These are phyloP conservation scores for Hippophae rhamnoides DNA, from an alignment of 306 rosid genomes.

Conservation along the genomic window DNA sequence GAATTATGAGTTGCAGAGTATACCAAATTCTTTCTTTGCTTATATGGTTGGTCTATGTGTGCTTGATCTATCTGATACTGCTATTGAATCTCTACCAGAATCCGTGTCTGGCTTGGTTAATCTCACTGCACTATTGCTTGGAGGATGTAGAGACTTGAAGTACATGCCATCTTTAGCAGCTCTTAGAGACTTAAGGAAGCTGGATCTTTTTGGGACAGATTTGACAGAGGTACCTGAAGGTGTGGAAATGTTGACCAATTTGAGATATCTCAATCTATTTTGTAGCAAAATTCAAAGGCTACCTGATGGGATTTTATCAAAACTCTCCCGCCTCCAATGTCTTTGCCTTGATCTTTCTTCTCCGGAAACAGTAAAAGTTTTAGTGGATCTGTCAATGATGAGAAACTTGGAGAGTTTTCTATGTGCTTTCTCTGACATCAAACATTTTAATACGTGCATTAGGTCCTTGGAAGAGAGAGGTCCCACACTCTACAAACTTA, in stretches of 20 bases:
- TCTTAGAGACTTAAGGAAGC: neutral
- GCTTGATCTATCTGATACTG: neutral
- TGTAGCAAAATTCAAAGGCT: neutral
- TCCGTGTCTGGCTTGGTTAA: neutral
- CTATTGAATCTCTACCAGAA: neutral
- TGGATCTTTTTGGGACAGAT: neutral
- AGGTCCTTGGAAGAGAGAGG: neutral
- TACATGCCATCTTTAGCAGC: slow-evolving; percentile 1
- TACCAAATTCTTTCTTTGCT: neutral
- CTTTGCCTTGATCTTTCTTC: neutral
- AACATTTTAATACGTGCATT: neutral
- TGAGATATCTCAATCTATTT: neutral
- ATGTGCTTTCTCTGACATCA: neutral
- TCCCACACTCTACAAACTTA: neutral
- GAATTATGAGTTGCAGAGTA: neutral
- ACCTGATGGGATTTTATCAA: slow-evolving; percentile 1
- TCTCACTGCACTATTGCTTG: neutral
- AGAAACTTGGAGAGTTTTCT: slow-evolving; percentile 5
- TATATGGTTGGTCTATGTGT: neutral
- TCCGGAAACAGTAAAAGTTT: neutral
- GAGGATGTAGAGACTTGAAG: neutral
- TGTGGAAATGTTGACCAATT: neutral
- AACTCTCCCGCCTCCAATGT: slow-evolving; percentile 4
- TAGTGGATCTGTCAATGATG: slow-evolving; percentile 5
- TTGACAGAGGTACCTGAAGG: neutral